Evolutionary conservation across 176 grass and related monocot genomes (phyloP).

Genomic region (Carex scoparia): DNA sequence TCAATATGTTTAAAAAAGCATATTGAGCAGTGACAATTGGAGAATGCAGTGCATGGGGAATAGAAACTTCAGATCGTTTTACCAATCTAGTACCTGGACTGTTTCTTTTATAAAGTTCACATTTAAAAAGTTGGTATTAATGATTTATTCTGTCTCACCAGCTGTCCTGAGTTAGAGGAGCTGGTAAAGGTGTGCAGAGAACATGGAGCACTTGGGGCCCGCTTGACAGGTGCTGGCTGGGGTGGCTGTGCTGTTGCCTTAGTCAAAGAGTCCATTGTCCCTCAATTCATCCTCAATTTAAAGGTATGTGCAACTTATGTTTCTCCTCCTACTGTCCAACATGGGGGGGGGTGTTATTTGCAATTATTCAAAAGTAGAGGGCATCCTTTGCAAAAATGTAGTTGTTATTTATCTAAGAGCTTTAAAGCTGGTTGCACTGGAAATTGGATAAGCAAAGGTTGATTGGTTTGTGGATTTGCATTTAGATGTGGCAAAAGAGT

Average conservation of each 20-base stretch:
- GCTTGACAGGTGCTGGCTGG: conserved; percentile 94
- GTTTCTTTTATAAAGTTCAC: neutral
- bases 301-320: conserved; percentile 42
- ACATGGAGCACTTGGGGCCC: conserved; percentile 77
- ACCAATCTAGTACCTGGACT: neutral
- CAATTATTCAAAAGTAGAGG: neutral
- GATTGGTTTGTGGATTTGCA: neutral
- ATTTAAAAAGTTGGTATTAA: neutral
- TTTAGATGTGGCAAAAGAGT: neutral
- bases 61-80: neutral
- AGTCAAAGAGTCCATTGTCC: conserved; percentile 78
- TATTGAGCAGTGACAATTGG: neutral
- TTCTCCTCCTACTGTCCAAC: neutral
- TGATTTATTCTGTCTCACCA: conserved; percentile 4
- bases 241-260: conserved; percentile 85
- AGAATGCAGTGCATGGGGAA: neutral
- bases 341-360: neutral
- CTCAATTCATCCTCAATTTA: conserved; percentile 86
- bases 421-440: neutral
- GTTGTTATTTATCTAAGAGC: neutral
- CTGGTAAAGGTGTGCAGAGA: conserved; percentile 81
- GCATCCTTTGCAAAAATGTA: neutral
- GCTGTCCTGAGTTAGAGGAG: conserved; percentile 94
- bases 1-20: neutral
- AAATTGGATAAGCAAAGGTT: neutral